These are phyloP conservation scores for Pyrus bretschneideri DNA, from an alignment of 306 rosid species.

Conservation along the genomic window DNA sequence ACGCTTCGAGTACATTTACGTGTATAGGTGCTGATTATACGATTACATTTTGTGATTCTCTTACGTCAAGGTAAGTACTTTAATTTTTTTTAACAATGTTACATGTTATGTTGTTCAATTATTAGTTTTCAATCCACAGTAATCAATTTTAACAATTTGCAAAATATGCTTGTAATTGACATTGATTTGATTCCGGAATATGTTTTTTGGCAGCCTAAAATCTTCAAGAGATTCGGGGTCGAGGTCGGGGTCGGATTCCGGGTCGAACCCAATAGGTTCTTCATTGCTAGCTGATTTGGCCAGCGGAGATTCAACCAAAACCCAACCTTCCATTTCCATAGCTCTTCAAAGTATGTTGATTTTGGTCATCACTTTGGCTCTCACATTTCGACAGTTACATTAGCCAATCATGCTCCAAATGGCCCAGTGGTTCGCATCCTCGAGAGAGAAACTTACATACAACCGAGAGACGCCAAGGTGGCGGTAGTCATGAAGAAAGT, in stretches of 20 bases:
- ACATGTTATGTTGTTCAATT: background rate
- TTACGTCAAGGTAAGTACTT: constrained; percentile 39
- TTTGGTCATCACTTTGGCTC: constrained; percentile 23
- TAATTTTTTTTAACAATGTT: background rate
- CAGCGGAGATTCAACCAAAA: constrained; percentile 30
- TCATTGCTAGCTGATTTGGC: constrained; percentile 71
- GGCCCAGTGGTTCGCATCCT: background rate
- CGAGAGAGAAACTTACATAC: background rate
- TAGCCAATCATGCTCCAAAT: background rate
- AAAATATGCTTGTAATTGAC: background rate
- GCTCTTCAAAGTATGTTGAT: constrained; percentile 15
- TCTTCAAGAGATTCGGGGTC: constrained; percentile 33
- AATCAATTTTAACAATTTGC: background rate
- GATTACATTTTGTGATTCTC: constrained; percentile 67
- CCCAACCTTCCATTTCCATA: background rate
- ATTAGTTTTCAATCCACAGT: background rate
- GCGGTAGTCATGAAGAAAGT: background rate
- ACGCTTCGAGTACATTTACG: constrained; percentile 74
- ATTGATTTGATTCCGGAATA: background rate
- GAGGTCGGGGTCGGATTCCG: constrained; percentile 14
- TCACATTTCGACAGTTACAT: constrained; percentile 23
- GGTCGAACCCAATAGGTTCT: constrained; percentile 29
- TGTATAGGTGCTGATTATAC: constrained; percentile 70
- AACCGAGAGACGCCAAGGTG: background rate
- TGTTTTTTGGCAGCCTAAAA: constrained; percentile 31